A percentile compares a stretch with the other conserved stretches of the same genome.
phyloP scores from a whole-genome alignment of 2,329 filamentous ascomycete species.

The Calycina marina region DNA sequence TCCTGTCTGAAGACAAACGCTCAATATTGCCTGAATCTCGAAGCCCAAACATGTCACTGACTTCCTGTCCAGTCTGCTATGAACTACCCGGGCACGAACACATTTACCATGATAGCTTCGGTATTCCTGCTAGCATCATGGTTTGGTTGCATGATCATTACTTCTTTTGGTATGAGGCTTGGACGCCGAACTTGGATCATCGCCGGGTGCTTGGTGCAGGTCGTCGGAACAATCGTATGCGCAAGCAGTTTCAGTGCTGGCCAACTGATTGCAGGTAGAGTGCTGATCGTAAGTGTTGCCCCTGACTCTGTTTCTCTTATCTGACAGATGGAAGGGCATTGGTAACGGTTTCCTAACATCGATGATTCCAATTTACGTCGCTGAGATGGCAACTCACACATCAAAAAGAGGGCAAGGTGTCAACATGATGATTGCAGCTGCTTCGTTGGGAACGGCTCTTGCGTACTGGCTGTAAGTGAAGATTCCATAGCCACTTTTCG shows the following conservation, averaged over 20 bases:
- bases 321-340: too few relatives aligned
- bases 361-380: background rate
- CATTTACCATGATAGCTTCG: background rate
- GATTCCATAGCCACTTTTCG: background rate
- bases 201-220: background rate
- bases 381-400: background rate
- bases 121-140: conserved; percentile 1
- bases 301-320: background rate
- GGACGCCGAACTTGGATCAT: conserved; percentile 1
- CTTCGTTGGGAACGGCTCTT: background rate
- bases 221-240: conserved; percentile 1
- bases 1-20: background rate
- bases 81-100: background rate
- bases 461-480: conserved; percentile 1
- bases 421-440: background rate
- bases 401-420: background rate
- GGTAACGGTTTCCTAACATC: background rate
- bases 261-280: background rate
- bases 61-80: too few relatives aligned
- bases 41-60: background rate
- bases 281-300: background rate
- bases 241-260: background rate
- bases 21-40: background rate
- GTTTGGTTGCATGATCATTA: background rate
- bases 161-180: background rate